Conservation (phyloP, 2,329 filamentous ascomycete genomes). For the Thielaviopsis musarum region DNA sequence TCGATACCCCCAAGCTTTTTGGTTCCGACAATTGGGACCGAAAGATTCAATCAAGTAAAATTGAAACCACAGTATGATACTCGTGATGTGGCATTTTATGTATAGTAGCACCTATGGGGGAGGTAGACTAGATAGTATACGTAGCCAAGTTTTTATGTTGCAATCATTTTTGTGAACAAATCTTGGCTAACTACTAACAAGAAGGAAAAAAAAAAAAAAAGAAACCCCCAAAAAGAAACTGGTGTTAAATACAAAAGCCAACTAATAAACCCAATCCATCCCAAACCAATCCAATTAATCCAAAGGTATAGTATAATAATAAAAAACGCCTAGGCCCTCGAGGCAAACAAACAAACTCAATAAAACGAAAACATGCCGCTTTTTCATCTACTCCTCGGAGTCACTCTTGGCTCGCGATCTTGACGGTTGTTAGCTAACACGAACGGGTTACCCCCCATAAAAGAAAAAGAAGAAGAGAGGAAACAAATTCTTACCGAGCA, state of each 20-base stretch:
- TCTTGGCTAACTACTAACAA: too few relatives aligned
- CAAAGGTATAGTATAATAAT: neutral
- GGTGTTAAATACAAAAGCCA: too few relatives aligned
- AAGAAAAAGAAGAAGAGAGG: neutral
- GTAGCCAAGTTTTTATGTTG: neutral
- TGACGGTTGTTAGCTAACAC: neutral
- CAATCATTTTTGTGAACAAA: too few relatives aligned
- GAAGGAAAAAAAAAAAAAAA: too few relatives aligned
- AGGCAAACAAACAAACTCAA: neutral
- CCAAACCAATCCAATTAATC: too few relatives aligned
- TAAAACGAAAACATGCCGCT: too few relatives aligned
- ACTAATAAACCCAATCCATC: too few relatives aligned
- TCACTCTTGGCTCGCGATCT: too few relatives aligned
- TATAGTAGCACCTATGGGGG: neutral
- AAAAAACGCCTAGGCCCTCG: neutral
- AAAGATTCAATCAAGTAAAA: conserved; percentile 12
- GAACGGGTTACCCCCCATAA: neutral
- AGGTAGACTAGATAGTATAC: neutral
- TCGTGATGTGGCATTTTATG: neutral
- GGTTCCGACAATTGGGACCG: conserved; percentile 11
- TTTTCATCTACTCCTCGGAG: too few relatives aligned
- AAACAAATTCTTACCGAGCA: conserved; percentile 24
- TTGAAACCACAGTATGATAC: neutral
- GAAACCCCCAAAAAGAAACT: too few relatives aligned
- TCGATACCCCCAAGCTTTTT: conserved; percentile 4